Conservation (phyloP, 805 yeast genomes). For the Millerago galiae region DNA sequence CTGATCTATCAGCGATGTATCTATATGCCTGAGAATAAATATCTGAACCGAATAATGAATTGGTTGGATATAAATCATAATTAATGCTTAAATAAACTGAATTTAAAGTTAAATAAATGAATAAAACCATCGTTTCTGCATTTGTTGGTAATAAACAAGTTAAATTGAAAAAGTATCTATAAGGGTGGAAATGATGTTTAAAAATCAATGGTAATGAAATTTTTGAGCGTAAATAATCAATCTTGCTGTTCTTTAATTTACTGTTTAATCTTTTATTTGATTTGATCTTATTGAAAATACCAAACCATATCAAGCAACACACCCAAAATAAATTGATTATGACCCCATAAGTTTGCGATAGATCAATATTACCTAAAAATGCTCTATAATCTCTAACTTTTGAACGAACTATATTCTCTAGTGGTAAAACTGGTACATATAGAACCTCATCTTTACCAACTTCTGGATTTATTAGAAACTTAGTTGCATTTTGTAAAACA, state of each 20-base stretch:
- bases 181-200: slow-evolving; percentile 20
- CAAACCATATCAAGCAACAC: slow-evolving; percentile 13
- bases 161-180: slow-evolving; percentile 2
- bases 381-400: slow-evolving; percentile 20
- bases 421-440: slow-evolving; percentile 14
- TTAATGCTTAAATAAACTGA: slow-evolving; percentile 7
- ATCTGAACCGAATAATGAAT: slow-evolving; percentile 15
- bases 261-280: slow-evolving; percentile 11
- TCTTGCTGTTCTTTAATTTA: slow-evolving; percentile 8
- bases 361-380: slow-evolving; percentile 21
- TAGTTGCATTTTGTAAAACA: slow-evolving; percentile 10
- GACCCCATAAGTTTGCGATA: slow-evolving; percentile 17
- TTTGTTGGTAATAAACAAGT: slow-evolving; percentile 19
- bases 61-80: slow-evolving; percentile 13
- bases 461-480: slow-evolving; percentile 1
- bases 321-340: slow-evolving; percentile 19
- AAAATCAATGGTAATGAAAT: slow-evolving; percentile 15
- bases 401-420: slow-evolving; percentile 3
- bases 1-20: slow-evolving; percentile 18
- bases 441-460: slow-evolving; percentile 1
- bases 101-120: slow-evolving; percentile 26
- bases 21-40: slow-evolving; percentile 6
- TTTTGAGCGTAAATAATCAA: slow-evolving; percentile 14
- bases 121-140: slow-evolving; percentile 22
- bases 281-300: slow-evolving; percentile 15